phyloP scores from a whole-genome alignment of 1,284 basidiomycete genomes.

The Mrakiaceae sp. region DNA sequence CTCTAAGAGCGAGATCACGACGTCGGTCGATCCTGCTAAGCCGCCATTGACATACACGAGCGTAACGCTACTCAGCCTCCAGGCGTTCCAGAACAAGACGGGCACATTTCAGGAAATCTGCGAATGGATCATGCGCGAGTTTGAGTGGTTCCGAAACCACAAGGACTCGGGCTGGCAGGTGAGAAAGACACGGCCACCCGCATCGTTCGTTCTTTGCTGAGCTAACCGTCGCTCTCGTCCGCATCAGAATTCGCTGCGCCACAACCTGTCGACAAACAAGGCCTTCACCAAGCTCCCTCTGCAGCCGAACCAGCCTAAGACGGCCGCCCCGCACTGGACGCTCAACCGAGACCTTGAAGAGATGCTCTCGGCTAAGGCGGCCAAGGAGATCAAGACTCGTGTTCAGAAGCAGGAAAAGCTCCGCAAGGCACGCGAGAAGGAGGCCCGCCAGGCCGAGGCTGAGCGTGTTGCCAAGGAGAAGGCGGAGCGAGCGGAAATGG shows the following conservation, averaged over 20 bases:
- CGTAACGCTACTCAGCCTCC: slow-evolving; percentile 33
- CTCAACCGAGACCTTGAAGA: slow-evolving; percentile 49
- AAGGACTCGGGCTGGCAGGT: slow-evolving; percentile 78
- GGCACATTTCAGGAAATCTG: slow-evolving; percentile 86
- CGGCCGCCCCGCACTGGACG: slow-evolving; percentile 78
- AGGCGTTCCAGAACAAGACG: slow-evolving; percentile 46
- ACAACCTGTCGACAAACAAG: slow-evolving; percentile 77
- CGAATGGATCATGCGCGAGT: slow-evolving; percentile 75
- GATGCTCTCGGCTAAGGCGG: background rate
- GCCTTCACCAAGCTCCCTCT: slow-evolving; percentile 77
- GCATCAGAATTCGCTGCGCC: slow-evolving; percentile 74
- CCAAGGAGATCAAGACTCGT: slow-evolving; percentile 6
- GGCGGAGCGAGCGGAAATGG: background rate
- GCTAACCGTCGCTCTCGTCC: background rate
- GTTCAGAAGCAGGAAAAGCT: slow-evolving; percentile 6
- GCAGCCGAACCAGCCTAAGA: slow-evolving; percentile 64
- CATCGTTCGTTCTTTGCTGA: background rate
- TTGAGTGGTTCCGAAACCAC: slow-evolving; percentile 77
- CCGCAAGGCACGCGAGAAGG: slow-evolving; percentile 4
- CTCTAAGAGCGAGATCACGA: too few relatives aligned
- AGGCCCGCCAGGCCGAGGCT: background rate
- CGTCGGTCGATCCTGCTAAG: slow-evolving; percentile 30
- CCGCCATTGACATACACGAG: slow-evolving; percentile 34
- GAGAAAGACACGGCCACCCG: slow-evolving; percentile 21
- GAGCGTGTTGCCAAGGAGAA: background rate